Percentiles rank a stretch among this genome's conserved stretches.
phyloP scores from a whole-genome alignment of 164 flowering plant genomes.

The Nymphaea colorata region DNA sequence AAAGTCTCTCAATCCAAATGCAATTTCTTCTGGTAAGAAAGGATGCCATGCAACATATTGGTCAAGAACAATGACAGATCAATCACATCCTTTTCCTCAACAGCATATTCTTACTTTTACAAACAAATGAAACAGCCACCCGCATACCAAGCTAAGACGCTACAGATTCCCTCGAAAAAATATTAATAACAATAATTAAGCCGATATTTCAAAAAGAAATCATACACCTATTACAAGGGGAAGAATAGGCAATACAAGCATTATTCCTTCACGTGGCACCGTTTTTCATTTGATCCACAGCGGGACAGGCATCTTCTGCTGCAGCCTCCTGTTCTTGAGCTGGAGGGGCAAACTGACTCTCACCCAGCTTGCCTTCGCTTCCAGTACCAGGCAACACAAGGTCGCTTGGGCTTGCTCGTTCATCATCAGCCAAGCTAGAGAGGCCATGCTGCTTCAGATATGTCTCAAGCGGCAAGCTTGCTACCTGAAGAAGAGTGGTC shows the following conservation, averaged over 20 bases:
- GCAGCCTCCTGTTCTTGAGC: neutral
- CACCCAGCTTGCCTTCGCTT: slow-evolving; percentile 28
- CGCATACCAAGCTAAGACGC: too few relatives aligned
- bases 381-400: slow-evolving; percentile 19
- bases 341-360: slow-evolving; percentile 8
- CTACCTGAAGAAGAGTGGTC: slow-evolving; percentile 63
- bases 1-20: too few relatives aligned
- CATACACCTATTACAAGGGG: neutral
- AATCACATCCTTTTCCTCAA: too few relatives aligned
- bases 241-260: neutral
- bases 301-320: neutral
- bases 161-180: too few relatives aligned
- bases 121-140: too few relatives aligned
- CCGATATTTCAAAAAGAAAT: too few relatives aligned
- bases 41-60: too few relatives aligned
- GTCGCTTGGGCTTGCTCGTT: slow-evolving; percentile 32
- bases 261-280: neutral
- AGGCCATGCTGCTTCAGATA: slow-evolving; percentile 74
- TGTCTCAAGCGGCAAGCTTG: slow-evolving; percentile 57
- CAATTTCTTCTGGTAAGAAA: too few relatives aligned
- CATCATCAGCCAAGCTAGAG: slow-evolving; percentile 47
- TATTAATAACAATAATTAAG: too few relatives aligned
- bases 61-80: too few relatives aligned
- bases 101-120: too few relatives aligned
- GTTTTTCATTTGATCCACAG: neutral